Evolutionary conservation across 2,329 filamentous ascomycete species (phyloP), one percentile per base, ranked within the genome.

Genomic region (Ambrosiella beaveri): DNA sequence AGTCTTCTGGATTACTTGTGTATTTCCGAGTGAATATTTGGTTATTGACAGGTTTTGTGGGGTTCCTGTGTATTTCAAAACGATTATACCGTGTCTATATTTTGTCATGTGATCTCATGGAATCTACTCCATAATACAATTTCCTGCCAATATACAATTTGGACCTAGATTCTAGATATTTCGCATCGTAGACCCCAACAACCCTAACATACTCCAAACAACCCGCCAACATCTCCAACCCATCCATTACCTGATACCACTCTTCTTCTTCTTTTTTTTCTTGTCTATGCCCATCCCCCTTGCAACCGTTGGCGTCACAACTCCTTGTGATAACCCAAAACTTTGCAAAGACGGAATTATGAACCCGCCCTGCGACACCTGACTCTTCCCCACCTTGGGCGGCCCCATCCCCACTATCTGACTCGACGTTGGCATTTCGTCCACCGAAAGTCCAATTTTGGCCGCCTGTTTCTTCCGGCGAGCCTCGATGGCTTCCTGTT

Each of bases 241-340:
- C 36, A 19, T 35, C 2, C 40, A 19, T 45, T 57, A 70, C 62
- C 68, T 68, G 58, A 75, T 74, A 0, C 72, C 71, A 8, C 67
- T 69, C 64, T 67, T 71, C 64, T 68, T 71, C 66, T 73, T 74
- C 13, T 74, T 75, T 66, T 74, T 74, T 57, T 66, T 69, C 61
- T 66, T 68, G 60, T 68, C 69, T 54, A 50, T 15, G 12, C 35
- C 35, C 13, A 39, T 53, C 4, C 35, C 35, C 19, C 49, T 12
- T n/a, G n/a, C 2, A 41, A 11, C n/a, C 5, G 8, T 36, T 7
- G 49, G 13, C 17, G n/a, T 36, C n/a, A 53, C 35, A 5, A 40
- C 51, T 6, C 51, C 51, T 11, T 53, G 51, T 15, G 51, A 53
- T 9, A 53, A 37, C 1, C 51, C 51, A 38, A 37, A 53, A 9